A percentile compares a stretch with the other conserved stretches of the same genome.
phyloP scores from a whole-genome alignment of 2,329 filamentous ascomycete genomes.

The Epichloe typhina region DNA sequence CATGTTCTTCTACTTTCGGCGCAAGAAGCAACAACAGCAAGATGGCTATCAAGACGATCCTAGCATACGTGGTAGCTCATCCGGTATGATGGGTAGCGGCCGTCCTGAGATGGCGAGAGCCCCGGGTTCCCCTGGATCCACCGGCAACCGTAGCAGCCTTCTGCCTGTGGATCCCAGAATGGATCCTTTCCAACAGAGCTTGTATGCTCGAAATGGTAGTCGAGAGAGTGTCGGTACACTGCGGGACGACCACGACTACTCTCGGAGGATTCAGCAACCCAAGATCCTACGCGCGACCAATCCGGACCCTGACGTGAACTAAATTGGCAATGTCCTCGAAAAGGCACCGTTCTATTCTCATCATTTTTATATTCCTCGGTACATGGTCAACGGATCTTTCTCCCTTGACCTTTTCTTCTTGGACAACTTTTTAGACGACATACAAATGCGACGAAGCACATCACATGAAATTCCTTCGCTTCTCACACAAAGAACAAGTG shows the following conservation, averaged over 20 bases:
- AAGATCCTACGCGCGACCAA: slow-evolving; percentile 50
- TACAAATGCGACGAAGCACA: slow-evolving; percentile 18
- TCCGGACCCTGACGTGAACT: slow-evolving; percentile 34
- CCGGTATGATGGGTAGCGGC: slow-evolving; percentile 31
- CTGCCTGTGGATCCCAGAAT: slow-evolving; percentile 49
- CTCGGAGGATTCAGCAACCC: slow-evolving; percentile 41
- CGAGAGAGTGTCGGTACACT: slow-evolving; percentile 51
- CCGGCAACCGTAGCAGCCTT: slow-evolving; percentile 37
- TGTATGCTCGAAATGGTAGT: slow-evolving; percentile 46
- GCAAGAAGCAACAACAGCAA: slow-evolving; percentile 29
- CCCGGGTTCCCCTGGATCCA: slow-evolving; percentile 21
- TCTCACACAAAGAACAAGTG: slow-evolving; percentile 8
- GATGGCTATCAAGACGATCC: slow-evolving; percentile 30
- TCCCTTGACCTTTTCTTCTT: slow-evolving; percentile 3
- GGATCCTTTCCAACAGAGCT: slow-evolving; percentile 44
- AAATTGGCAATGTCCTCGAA: not conserved
- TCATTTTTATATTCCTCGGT: not conserved
- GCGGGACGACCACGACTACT: slow-evolving; percentile 53
- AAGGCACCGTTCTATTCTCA: not conserved
- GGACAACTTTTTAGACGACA: slow-evolving; percentile 14
- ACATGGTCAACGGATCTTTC: not conserved
- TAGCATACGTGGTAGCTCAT: slow-evolving; percentile 37
- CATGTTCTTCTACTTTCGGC: slow-evolving; percentile 31
- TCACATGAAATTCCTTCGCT: slow-evolving; percentile 18
- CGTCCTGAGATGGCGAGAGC: slow-evolving; percentile 29